phyloP scores from a whole-genome alignment of 495 filamentous ascomycete genomes.

The Lepidopterella palustris region DNA sequence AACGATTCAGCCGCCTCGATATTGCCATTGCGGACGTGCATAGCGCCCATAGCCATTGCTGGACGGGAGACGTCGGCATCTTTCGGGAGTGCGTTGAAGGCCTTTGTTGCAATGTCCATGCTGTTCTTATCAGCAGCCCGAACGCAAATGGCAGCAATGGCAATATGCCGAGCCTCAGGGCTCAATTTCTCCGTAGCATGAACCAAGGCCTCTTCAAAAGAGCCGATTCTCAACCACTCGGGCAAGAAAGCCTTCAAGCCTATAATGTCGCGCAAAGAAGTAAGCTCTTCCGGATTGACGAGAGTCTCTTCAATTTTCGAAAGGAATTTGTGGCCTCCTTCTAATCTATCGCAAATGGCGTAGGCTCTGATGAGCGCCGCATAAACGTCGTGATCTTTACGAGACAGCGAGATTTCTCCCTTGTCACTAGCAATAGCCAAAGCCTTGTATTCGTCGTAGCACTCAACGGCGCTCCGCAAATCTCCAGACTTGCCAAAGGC shows the following conservation, averaged over 20 bases:
- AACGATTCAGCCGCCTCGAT: conserved; percentile 66
- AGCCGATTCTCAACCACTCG: conserved; percentile 55
- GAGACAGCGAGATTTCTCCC: conserved; percentile 61
- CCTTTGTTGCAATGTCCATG: conserved; percentile 58
- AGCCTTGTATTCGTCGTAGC: conserved; percentile 86
- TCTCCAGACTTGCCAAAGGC: conserved; percentile 78
- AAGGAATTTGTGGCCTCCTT: conserved; percentile 76
- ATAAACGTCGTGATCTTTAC: conserved; percentile 79
- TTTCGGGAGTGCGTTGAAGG: conserved; percentile 48
- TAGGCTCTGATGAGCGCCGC: conserved; percentile 84
- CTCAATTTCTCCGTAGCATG: conserved; percentile 46
- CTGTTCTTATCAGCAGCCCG: conserved; percentile 75
- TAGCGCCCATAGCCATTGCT: conserved; percentile 77
- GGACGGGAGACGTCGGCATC: conserved; percentile 50
- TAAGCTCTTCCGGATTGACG: conserved; percentile 45
- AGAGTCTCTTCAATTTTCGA: conserved; percentile 53
- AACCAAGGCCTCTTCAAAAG: conserved; percentile 61
- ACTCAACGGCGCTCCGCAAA: conserved; percentile 81
- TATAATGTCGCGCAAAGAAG: conserved; percentile 61
- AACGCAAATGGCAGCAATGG: conserved; percentile 54
- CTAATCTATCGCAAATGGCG: conserved; percentile 64
- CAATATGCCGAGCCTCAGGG: conserved; percentile 44
- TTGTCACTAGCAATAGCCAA: conserved; percentile 75
- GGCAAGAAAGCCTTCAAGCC: conserved; percentile 68
- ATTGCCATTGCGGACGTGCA: conserved; percentile 74